Evolutionary conservation across 192 early-diverging fungal species (phyloP), one percentile per base, ranked within the genome.

Genomic region (Podila epigama): DNA sequence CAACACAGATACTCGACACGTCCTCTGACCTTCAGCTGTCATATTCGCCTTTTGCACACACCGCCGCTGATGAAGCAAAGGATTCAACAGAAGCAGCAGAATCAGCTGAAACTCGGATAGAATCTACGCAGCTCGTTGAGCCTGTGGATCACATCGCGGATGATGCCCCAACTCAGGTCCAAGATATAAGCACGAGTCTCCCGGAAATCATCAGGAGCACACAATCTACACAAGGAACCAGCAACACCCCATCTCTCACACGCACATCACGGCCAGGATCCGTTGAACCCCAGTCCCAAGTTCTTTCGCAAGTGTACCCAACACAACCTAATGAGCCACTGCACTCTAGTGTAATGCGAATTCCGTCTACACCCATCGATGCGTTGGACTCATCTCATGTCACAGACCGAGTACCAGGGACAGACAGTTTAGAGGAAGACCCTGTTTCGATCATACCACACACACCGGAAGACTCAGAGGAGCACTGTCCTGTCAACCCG

Each of bases 401-500:
- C 65, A 25, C 54, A 57, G 33, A 67, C 55, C 13, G 41, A 56
- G 29, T n/a, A 22, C n/a, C 34, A 51, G 15, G 7, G 44, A 28
- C 41, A 36, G 20, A 8, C 31, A 35, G 52, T 50, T 54, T 37
- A 5, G 22, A 58, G 10, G 65, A 15, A 7, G 33, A 54, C 3
- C 51, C 32, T 13, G 20, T 36, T 2, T 31, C 42, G 13, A 48
- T 51, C 22, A 25, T 7, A 32, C 29, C 53, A 42, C 51, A 27
- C 4, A 15, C 53, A 4, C 51, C 7, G 2, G 51, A 25, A 18
- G 51, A 56, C 4, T 31, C 39, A 2, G 27, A 10, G 52, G 63
- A 32, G 18, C 31, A 29, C 31, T 55, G 53, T n/a, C n/a, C n/a
- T n/a, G n/a, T n/a, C n/a, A n/a, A n/a, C n/a, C n/a, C n/a, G n/a